Base-by-base conservation (phyloP, 805 yeast species). In the Scheffersomyces coipomensis region DNA sequence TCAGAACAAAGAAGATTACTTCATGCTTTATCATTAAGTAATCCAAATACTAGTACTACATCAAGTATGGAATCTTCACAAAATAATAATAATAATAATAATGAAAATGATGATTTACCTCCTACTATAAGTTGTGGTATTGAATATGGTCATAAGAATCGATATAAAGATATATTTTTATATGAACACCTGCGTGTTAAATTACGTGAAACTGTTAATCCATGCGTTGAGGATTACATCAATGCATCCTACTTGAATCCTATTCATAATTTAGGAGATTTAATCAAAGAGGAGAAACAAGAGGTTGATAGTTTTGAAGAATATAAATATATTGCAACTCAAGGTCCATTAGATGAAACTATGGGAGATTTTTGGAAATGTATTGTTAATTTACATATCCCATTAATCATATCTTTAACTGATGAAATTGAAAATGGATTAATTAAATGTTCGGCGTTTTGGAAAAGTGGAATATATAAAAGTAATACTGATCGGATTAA, bases 161-260 rank as follows among this genome's bases (percentile, higher is more conserved):
- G 98, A 43, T 90, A 90, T 67, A 85, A 86, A 52, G 95, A 90
- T 58, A 86, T 90, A 31, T 83, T 85, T 53, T 89, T 96, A 3
- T 90, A 78, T 60, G 95, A 87, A 55, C 91, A 86, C 52, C 77
- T 95, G 3, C 70, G 97, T 42, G 97, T 91, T 10, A 77, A 76
- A 43, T 64, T 87, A 34, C 61, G 39, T 48, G 52, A 46, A 37
- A 46, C 39, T 19, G 42, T 44, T 5, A 37, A 40, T 10, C 35
- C 29, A 11, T 38, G 66, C 39, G 29, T 40, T 40, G 42, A 44
- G 17, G 87, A 83, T 56, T 90, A 90, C 58, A 88, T 90, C 51
- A 90, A 90, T 62, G 99, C 98, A 0, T 87, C 90, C 18, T 85
- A 87, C 62, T 39, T 62, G n/a, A 45, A 57, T 27, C 55, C 65